Base-by-base conservation (phyloP, 2,329 filamentous ascomycete species). In the Trichothecium sympodiale region DNA sequence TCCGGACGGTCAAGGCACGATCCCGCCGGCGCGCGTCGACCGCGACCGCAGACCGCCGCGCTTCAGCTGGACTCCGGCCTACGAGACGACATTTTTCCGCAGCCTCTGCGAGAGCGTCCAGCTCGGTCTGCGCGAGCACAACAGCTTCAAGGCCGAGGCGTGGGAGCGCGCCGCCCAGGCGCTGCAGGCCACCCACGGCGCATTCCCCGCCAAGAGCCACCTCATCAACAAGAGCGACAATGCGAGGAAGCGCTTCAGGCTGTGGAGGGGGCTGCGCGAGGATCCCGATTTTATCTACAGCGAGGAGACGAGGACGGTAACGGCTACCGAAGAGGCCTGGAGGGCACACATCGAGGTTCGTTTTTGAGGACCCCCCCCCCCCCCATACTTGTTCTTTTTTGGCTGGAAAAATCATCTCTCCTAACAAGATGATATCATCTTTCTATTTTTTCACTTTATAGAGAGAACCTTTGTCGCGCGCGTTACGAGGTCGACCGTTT, bases 161-260 rank as follows among this genome's bases (percentile, higher is more conserved):
- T 77, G 72, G 72, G 69, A 75, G 38, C 68, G 69, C 43, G 72
- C 72, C 31, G 64, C 66, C 37, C 57, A 62, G 32, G 70, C 69
- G 23, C 54, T 77, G 37, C 64, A 69, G 54, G 67, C 71, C 20
- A 64, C 63, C 36, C 72, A 76, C 46, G 60, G 61, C 47, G 70
- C 71, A 31, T 73, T 64, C 42, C 70, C 71, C n/a, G 65, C 71
- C 41, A 76, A 76, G 55, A 68, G 64, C 45, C 72, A 77, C 37
- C 65, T 77, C 26, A 74, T 77, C 53, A 77, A 77, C 59, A 77
- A 77, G 56, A 73, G 69, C 43, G 72, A 77, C 54, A 77, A 77
- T 52, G 72, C 72, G 40, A 64, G 72, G 34, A 77, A 77, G 53
- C 70, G 72, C 46, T 77, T 76, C 41, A 68, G 72, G n/a, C 57